Conservation (phyloP, 352 stramenopile species). For the Achlya hypogyna region DNA sequence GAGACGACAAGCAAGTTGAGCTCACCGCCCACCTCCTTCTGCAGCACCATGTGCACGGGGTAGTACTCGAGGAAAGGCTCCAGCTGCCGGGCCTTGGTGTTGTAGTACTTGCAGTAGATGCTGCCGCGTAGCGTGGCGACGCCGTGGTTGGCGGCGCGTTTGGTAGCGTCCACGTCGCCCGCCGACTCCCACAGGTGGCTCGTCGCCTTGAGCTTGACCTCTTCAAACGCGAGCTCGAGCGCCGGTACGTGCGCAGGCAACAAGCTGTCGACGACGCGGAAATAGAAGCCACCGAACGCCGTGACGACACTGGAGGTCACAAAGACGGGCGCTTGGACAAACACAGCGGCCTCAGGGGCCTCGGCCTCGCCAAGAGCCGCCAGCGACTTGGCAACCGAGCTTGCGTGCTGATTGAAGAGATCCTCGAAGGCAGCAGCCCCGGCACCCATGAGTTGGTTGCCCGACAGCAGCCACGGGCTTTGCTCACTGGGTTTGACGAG, state of each 20-base stretch:
- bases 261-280: slow-evolving; percentile 78
- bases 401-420: slow-evolving; percentile 47
- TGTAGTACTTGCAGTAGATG: slow-evolving; percentile 86
- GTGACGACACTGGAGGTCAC: slow-evolving; percentile 70
- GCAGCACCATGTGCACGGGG: slow-evolving; percentile 60
- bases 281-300: slow-evolving; percentile 80
- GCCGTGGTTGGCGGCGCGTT: slow-evolving; percentile 46
- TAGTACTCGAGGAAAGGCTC: slow-evolving; percentile 85
- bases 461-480: slow-evolving; percentile 59
- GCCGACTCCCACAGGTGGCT: slow-evolving; percentile 60
- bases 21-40: slow-evolving; percentile 58
- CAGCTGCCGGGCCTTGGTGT: slow-evolving; percentile 53
- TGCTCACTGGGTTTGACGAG: slow-evolving; percentile 59
- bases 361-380: neutral
- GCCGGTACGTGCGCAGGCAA: slow-evolving; percentile 57
- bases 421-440: slow-evolving; percentile 70
- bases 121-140: slow-evolving; percentile 69
- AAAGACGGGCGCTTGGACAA: slow-evolving; percentile 31
- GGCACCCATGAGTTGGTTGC: slow-evolving; percentile 66
- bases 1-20: slow-evolving; percentile 67
- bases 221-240: slow-evolving; percentile 70
- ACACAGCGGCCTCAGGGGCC: neutral
- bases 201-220: slow-evolving; percentile 64
- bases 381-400: neutral
- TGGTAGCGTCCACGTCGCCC: slow-evolving; percentile 21